Evolutionary conservation across 2,329 filamentous ascomycete genomes (phyloP), one percentile per base, ranked within the genome.

Genomic region (Aspergillus sergii): DNA sequence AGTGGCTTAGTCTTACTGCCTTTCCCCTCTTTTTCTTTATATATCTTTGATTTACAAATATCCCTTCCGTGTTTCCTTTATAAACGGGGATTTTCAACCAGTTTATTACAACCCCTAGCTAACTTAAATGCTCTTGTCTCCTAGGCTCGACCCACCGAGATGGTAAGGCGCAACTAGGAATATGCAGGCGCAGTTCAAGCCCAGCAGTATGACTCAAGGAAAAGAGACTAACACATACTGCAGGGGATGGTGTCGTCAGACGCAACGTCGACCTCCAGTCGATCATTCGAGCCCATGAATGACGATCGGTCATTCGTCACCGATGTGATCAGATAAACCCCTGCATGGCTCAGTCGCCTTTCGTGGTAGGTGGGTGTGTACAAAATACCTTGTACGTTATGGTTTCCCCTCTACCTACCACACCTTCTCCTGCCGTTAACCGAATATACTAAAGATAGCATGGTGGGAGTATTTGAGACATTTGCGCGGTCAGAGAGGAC

Each of bases 241-340:
- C 32, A 48, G 36, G 16, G 45, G 46, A 28, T 26, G 46, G 53
- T 51, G 50, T 60, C 57, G 60, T 62, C 57, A 65, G 58, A 63
- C 23, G 39, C 48, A 60, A 60, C 58, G 54, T 58, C 21, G 54
- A 36, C 60, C 36, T 36, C 32, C 32, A 45, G 63, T n/a, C 60
- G 60, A 63, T 65, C 58, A 54, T 57, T 57, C 51, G 26, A 39
- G 57, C 48, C 36, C 32, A 53, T 57, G 36, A 46, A 23, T 53
- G 51, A 21, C n/a, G 34, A 61, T 61, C 41, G 26, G 53, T 62
- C 59, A 64, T 58, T 56, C 50, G 57, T 57, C 57, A 39, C 26
- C 21, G 28, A 34, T 23, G 48, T 51, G 51, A 62, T 55, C 26
- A 32, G 41, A 45, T 19, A 32, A 19, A 58, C 55, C 61, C 57